Conservation (phyloP, 2,329 filamentous ascomycete species). For the Colletotrichum sojae region DNA sequence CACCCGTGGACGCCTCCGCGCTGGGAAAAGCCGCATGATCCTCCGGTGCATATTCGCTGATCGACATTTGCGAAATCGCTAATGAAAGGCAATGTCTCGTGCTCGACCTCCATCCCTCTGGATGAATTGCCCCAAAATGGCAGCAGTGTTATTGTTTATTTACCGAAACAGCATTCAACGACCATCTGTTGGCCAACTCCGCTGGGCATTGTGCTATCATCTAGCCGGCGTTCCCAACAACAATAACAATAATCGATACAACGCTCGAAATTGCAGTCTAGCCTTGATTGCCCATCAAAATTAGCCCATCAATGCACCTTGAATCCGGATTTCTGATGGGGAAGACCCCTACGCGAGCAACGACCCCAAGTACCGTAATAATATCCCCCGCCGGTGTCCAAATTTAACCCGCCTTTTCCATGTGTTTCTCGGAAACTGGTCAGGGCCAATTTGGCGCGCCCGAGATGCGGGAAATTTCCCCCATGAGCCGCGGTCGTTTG, state of each 20-base stretch:
- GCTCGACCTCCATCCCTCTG: neutral
- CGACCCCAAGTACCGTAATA: neutral
- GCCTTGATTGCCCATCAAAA: slow-evolving; percentile 38
- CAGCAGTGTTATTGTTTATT: too few relatives aligned
- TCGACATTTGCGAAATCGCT: slow-evolving; percentile 5
- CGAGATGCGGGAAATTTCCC: slow-evolving; percentile 8
- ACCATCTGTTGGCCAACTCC: too few relatives aligned
- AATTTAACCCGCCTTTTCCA: slow-evolving; percentile 3
- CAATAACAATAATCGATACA: slow-evolving; percentile 20
- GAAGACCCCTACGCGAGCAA: slow-evolving; percentile 17
- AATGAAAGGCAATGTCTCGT: neutral
- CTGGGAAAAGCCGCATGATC: slow-evolving; percentile 11
- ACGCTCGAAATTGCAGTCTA: slow-evolving; percentile 32
- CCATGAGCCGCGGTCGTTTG: neutral
- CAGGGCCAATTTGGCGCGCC: neutral
- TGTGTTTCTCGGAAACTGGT: neutral
- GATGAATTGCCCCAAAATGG: neutral
- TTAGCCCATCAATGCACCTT: slow-evolving; percentile 34
- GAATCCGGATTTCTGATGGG: slow-evolving; percentile 28
- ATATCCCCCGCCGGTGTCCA: neutral
- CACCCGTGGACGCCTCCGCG: slow-evolving; percentile 9
- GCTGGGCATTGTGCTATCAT: too few relatives aligned
- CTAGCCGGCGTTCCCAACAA: too few relatives aligned
- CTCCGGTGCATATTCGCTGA: slow-evolving; percentile 1
- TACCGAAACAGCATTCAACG: too few relatives aligned